Percentiles rank a stretch among this genome's conserved stretches.
Evolutionary conservation across 129 eudicot species (phyloP).

Genomic region (Deinandra increscens): DNA sequence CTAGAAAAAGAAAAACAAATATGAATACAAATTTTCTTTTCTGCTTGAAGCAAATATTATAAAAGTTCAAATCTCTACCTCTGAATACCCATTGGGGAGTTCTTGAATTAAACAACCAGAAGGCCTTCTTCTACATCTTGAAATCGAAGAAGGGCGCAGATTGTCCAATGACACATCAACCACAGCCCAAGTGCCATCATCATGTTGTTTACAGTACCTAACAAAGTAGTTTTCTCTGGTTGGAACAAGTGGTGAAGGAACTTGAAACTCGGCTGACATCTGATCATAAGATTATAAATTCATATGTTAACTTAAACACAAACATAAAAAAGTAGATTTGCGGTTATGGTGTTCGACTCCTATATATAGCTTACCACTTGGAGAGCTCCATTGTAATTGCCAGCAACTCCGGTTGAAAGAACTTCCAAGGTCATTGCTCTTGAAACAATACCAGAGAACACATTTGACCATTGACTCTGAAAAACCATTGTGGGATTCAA

Average conservation of each 20-base stretch:
- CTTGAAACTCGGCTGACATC: conserved; percentile 98
- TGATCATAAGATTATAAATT: conserved; percentile 28
- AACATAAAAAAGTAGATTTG: conserved; percentile 1
- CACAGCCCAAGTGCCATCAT: conserved; percentile 90
- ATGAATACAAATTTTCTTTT: background rate
- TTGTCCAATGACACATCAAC: conserved; percentile 94
- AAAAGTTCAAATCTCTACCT: conserved; percentile 42
- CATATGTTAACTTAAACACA: background rate
- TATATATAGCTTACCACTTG: conserved; percentile 92
- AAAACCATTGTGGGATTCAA: conserved; percentile 5
- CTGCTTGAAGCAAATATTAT: background rate
- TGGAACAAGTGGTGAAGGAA: conserved; percentile 92
- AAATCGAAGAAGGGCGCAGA: conserved; percentile 53
- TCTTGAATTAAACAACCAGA: conserved; percentile 97
- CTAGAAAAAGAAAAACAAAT: conserved; percentile 26
- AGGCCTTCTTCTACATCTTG: conserved; percentile 85
- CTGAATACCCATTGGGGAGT: conserved; percentile 86
- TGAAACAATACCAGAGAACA: conserved; percentile 87
- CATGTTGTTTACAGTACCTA: conserved; percentile 85
- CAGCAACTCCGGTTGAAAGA: conserved; percentile 96
- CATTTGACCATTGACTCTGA: conserved; percentile 94
- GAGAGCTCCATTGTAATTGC: conserved; percentile 92
- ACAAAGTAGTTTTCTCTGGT: conserved; percentile 92
- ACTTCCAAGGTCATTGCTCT: conserved; percentile 93
- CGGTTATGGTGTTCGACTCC: background rate